A percentile compares a stretch with the other conserved stretches of the same genome.
Conservation (phyloP, 2,329 filamentous ascomycete genomes). For the Neonectria faginata region DNA sequence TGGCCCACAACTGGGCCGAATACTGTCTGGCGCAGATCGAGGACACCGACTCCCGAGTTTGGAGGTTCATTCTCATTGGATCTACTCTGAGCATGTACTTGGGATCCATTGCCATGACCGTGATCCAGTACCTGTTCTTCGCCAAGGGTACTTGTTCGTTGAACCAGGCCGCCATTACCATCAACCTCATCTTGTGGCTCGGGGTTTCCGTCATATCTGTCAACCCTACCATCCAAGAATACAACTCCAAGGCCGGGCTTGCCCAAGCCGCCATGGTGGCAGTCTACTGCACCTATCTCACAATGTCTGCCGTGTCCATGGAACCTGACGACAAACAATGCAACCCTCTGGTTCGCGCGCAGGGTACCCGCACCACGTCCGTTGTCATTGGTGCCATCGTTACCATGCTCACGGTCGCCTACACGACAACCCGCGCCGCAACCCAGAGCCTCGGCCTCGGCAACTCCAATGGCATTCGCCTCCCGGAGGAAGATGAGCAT, state of each 20-base stretch:
- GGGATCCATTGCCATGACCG: constrained; percentile 90
- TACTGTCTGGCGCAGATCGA: constrained; percentile 96
- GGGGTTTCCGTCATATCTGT: constrained; percentile 86
- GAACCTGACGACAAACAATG: constrained; percentile 93
- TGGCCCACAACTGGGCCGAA: constrained; percentile 97
- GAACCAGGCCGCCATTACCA: constrained; percentile 96
- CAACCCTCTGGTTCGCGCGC: constrained; percentile 89
- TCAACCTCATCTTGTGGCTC: constrained; percentile 89
- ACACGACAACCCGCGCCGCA: constrained; percentile 95
- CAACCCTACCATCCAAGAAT: constrained; percentile 89
- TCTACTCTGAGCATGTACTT: constrained; percentile 96
- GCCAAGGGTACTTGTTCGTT: constrained; percentile 84
- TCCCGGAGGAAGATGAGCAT: constrained; percentile 82
- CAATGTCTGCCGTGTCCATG: constrained; percentile 98
- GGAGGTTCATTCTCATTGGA: constrained; percentile 89
- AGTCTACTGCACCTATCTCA: constrained; percentile 98
- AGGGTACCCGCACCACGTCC: constrained; percentile 88
- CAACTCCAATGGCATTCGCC: constrained; percentile 63
- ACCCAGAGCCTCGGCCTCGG: constrained; percentile 86
- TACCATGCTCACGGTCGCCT: constrained; percentile 96
- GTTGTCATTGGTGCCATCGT: constrained; percentile 93
- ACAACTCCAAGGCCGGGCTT: constrained; percentile 91
- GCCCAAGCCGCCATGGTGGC: constrained; percentile 99
- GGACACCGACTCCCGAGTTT: constrained; percentile 83
- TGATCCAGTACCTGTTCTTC: constrained; percentile 98